Evolutionary conservation across 2,329 filamentous ascomycete species (phyloP), one percentile per base, ranked within the genome.

Genomic region (Monilinia fructigena): DNA sequence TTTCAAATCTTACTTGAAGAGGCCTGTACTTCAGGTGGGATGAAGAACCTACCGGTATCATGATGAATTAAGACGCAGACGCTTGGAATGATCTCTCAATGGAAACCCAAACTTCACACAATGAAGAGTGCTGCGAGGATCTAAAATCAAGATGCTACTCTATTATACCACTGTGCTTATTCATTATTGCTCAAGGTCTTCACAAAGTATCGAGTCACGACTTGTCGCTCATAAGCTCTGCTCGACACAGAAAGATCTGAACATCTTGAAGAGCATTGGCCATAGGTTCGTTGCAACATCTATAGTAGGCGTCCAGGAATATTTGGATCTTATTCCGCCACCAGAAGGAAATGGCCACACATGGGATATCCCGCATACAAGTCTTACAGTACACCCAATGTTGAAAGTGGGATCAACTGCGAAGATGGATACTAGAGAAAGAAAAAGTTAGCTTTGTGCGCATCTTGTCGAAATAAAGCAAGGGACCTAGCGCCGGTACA

Each of bases 1-100:
- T 65, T 65, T 71, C 65, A 68, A 63, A 54, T 55, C 66, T 28
- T 52, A 56, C n/a, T 55, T 48, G 56, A 50, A 28, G n/a, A 55
- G 55, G 48, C 23, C 48, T 63, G 38, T 26, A 28, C n/a, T 42
- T 35, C 7, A 42, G 38, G 20, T n/a, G 10, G 50, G 35, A 31
- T 35, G 23, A 18, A 50, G 28, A 23, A 38, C 2, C 7, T 20
- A 38, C 20, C 14, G 16, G n/a, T 38, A 18, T 12, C 11, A 47
- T n/a, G 18, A 50, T 26, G 11, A 18, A 50, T 1, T 18, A 40
- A 47, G n/a, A 58, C 18, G 53, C n/a, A 4, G 16, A 40, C 35
- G 48, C 10, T 18, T 14, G n/a, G 10, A 18, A 26, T 5, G 3
- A 50, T 23, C 20, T 50, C 11, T 50, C n/a, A 5, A 50, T 50